Evolutionary conservation across 129 eudicot species (phyloP).

Genomic region (Pulicaria dysenterica): DNA sequence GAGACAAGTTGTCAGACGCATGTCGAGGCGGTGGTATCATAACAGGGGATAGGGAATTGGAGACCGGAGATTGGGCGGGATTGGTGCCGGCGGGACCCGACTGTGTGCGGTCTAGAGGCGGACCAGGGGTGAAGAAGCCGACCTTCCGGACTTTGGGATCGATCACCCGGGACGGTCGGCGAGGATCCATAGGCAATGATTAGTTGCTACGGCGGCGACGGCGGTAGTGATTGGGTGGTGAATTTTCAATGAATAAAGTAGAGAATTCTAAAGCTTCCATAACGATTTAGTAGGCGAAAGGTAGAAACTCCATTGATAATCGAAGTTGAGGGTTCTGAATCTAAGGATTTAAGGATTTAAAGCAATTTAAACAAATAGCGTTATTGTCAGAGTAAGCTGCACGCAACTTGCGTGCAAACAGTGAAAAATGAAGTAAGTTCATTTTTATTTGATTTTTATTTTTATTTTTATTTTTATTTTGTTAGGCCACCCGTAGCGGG

Average conservation of each 20-base stretch:
- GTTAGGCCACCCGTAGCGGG: no score
- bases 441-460: no score
- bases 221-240: constrained; percentile 7
- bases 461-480: no score
- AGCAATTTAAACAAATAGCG: no score
- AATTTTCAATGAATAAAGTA: constrained; percentile 4
- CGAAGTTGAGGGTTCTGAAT: constrained; percentile 18
- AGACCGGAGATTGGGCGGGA: constrained; percentile 42
- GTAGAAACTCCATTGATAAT: constrained; percentile 23
- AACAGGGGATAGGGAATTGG: constrained; percentile 66
- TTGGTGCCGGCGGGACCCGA: constrained; percentile 44
- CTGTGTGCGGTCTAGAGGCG: constrained; percentile 53
- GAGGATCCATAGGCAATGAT: constrained; percentile 61
- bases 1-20: constrained; percentile 45
- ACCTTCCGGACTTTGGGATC: constrained; percentile 90
- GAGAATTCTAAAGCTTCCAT: constrained; percentile 3
- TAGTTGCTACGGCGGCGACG: constrained; percentile 7
- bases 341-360: neutral
- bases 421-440: no score
- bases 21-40: constrained; percentile 91
- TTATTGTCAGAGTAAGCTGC: no score
- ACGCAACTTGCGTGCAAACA: no score
- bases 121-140: constrained; percentile 71
- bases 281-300: constrained; percentile 15
- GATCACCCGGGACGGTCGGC: constrained; percentile 70